These are phyloP conservation scores for Paecilomyces niveus DNA, from an alignment of 2,329 filamentous ascomycete genomes.

Conservation along the genomic window DNA sequence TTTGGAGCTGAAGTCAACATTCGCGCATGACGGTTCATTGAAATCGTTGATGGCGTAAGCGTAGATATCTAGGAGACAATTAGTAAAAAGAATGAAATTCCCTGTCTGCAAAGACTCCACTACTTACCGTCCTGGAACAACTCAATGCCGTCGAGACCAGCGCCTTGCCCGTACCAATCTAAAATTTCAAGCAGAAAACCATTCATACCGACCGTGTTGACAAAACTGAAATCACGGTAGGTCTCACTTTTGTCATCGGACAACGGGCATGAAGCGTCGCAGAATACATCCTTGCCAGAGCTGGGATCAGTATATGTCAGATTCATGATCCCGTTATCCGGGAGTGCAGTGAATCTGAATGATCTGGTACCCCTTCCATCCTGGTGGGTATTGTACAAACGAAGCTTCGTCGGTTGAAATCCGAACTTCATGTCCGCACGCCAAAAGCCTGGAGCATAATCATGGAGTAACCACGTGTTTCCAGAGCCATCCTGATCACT, in stretches of 20 bases:
- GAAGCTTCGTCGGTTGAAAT: slow-evolving; percentile 79
- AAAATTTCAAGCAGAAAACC: slow-evolving; percentile 78
- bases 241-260: slow-evolving; percentile 58
- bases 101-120: slow-evolving; percentile 5
- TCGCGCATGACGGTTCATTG: slow-evolving; percentile 78
- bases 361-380: slow-evolving; percentile 81
- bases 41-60: slow-evolving; percentile 79
- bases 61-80: slow-evolving; percentile 54
- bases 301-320: slow-evolving; percentile 77
- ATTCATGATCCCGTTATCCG: slow-evolving; percentile 91
- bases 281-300: slow-evolving; percentile 61
- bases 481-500: slow-evolving; percentile 59
- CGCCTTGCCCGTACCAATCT: slow-evolving; percentile 79
- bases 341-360: slow-evolving; percentile 78
- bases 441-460: slow-evolving; percentile 74
- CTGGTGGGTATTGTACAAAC: slow-evolving; percentile 78
- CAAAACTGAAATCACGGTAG: slow-evolving; percentile 87
- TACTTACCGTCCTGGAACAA: slow-evolving; percentile 65
- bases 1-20: slow-evolving; percentile 55
- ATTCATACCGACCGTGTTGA: slow-evolving; percentile 82
- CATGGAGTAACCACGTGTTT: slow-evolving; percentile 75
- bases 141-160: slow-evolving; percentile 77
- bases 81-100: slow-evolving; percentile 1
- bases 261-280: slow-evolving; percentile 79
- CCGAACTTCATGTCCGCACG: slow-evolving; percentile 73